phyloP scores from a whole-genome alignment of 1,284 basidiomycete genomes.

The Trichosporon faecale region DNA sequence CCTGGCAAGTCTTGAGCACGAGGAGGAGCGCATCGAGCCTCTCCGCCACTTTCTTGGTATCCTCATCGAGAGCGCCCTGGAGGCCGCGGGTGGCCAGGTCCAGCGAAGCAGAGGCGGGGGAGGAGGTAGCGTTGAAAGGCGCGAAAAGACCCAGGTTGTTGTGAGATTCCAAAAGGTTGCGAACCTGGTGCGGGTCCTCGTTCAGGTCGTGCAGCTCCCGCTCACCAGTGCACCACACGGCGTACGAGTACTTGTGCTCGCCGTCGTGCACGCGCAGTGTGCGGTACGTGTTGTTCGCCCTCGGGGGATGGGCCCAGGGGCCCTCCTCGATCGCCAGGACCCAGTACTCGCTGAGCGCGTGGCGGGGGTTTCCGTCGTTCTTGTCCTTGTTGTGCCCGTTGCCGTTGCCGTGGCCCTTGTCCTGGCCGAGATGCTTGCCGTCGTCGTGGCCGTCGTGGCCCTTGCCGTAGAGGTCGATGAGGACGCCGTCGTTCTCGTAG shows the following conservation, averaged over 20 bases:
- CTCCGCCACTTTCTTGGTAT: neutral
- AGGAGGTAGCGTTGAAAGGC: constrained; percentile 17
- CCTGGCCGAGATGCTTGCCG: neutral
- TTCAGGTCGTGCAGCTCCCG: constrained; percentile 44
- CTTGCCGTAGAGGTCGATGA: constrained; percentile 31
- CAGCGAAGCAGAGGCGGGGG: neutral
- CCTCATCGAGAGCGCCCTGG: neutral
- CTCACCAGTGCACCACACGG: constrained; percentile 48
- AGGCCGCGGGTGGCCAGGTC: neutral
- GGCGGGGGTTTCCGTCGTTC: constrained; percentile 22
- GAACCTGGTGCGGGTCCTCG: constrained; percentile 38
- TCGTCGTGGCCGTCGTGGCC: neutral
- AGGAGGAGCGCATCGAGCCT: constrained; percentile 43
- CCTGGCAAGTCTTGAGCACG: constrained; percentile 44
- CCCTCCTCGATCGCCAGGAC: constrained; percentile 38
- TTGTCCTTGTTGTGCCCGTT: neutral
- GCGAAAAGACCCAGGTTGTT: constrained; percentile 27
- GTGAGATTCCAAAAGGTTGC: constrained; percentile 32
- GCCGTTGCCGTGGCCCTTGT: neutral
- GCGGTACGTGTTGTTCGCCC: constrained; percentile 39
- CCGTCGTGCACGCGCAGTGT: constrained; percentile 37
- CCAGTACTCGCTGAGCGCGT: constrained; percentile 42
- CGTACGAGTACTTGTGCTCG: constrained; percentile 30
- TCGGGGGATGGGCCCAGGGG: constrained; percentile 24
- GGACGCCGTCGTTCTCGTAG: constrained; percentile 37